Conservation (phyloP, 345 rosid species). For the Linum trigynum region DNA sequence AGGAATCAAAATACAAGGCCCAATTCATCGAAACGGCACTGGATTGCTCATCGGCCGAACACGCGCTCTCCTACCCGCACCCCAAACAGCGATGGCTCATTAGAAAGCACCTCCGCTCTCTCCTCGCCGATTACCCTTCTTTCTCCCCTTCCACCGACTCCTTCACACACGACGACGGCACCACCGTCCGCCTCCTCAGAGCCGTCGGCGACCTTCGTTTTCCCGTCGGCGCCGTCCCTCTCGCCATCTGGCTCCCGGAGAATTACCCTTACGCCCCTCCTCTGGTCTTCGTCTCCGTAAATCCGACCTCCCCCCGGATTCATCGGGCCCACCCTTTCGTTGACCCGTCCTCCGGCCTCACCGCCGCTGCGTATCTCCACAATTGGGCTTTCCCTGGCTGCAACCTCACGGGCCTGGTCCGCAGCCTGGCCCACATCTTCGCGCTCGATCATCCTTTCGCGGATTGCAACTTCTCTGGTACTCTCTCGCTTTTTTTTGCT, state of each 20-base stretch:
- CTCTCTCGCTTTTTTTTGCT: too few species aligned
- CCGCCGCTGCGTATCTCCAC: conserved; percentile 34
- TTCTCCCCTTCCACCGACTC: conserved; percentile 32
- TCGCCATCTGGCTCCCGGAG: conserved; percentile 65
- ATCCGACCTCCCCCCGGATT: conserved; percentile 16
- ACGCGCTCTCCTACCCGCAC: conserved; percentile 52
- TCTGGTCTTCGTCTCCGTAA: conserved; percentile 28
- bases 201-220: conserved; percentile 35
- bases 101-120: conserved; percentile 46
- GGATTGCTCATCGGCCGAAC: conserved; percentile 21
- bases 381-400: conserved; percentile 47
- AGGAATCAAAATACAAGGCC: background rate
- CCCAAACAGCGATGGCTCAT: conserved; percentile 52
- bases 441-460: conserved; percentile 47
- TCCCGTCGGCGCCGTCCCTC: conserved; percentile 22
- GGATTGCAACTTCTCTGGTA: too few species aligned
- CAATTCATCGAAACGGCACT: conserved; percentile 61
- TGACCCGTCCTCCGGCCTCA: conserved; percentile 33
- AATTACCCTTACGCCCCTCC: conserved; percentile 54
- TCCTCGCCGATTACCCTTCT: conserved; percentile 38
- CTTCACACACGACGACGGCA: conserved; percentile 57
- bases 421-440: conserved; percentile 40
- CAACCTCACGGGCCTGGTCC: conserved; percentile 36
- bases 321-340: conserved; percentile 55
- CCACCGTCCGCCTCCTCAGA: conserved; percentile 39